These are phyloP conservation scores for Ganoderma lingzhi DNA, from an alignment of 1,284 basidiomycete species.

Conservation along the genomic window DNA sequence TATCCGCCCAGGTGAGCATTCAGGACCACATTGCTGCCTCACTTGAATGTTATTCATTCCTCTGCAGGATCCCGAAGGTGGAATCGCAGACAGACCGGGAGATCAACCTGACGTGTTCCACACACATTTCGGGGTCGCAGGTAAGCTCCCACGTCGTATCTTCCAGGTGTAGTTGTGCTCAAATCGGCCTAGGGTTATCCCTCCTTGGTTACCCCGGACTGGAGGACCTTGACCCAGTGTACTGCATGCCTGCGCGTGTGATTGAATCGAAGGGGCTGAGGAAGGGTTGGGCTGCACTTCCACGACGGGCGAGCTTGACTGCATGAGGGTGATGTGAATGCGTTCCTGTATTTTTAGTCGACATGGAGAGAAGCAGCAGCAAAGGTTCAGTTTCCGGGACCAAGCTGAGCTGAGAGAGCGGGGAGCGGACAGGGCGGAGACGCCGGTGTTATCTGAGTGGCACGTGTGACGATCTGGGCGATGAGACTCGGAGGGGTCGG, in stretches of 20 bases:
- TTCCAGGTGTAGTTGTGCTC: not conserved
- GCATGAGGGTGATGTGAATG: constrained; percentile 14
- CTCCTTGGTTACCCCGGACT: constrained; percentile 90
- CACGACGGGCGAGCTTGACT: constrained; percentile 27
- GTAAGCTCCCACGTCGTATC: constrained; percentile 50
- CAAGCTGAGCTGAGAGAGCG: not conserved
- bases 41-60: not conserved
- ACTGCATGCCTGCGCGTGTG: constrained; percentile 90
- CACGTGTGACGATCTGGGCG: constrained; percentile 26
- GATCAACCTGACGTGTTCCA: constrained; percentile 98
- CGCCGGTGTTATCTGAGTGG: constrained; percentile 22
- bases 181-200: constrained; percentile 72
- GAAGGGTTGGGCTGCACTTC: constrained; percentile 75
- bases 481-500: constrained; percentile 10
- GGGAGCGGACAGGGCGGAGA: constrained; percentile 12
- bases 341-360: constrained; percentile 10
- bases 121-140: constrained; percentile 92
- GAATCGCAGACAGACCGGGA: constrained; percentile 94
- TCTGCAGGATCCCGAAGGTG: constrained; percentile 88
- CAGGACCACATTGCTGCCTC: constrained; percentile 1
- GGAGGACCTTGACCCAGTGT: constrained; percentile 90
- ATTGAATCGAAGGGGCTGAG: constrained; percentile 75
- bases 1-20: constrained; percentile 81
- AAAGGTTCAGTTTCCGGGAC: not conserved
- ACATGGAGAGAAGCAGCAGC: not conserved